Evolutionary conservation across 345 rosid genomes (phyloP), one percentile per base, ranked within the genome.

Genomic region (Populus pruinosa): DNA sequence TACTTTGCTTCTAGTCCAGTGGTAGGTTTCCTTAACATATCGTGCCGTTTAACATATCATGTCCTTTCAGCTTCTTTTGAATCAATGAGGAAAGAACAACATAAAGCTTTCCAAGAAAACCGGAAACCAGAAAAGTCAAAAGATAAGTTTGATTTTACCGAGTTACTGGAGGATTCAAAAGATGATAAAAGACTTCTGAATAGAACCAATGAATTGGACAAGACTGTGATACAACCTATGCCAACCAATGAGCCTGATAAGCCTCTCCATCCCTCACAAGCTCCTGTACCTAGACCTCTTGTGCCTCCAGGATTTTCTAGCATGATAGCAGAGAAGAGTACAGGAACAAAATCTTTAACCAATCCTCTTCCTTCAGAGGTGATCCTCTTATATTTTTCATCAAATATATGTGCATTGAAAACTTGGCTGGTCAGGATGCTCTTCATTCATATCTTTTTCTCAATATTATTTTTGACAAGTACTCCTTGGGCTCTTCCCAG

Each of bases 81-180:
- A 88, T 82, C 93, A 80, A 87, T 92, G 92, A 88, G 99, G 89
- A 93, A 91, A 89, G 98, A 93, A 85, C 98, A 96, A 25, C 96
- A 89, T 11, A 92, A 90, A 83, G 88, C 87, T 80, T 90, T 90
- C 78, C 93, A 89, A 84, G 99, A 91, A 70, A 88, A 87, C 86
- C 94, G 88, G 83, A 95, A 89, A 81, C 87, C 89, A 49, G 93
- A 87, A 69, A 86, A 84, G 76, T 86, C 65, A 18, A 91, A 88
- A 86, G 87, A 83, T 79, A 90, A 75, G 38, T 92, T 93, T 83
- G 94, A 91, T 84, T 81, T 93, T 71, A 80, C 87, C 47, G 87
- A 86, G 65, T 84, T 93, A 82, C 39, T 82, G 76, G 93, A 86
- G 74, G 96, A 90, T 81, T 77, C 92, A 69, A 87, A 88, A 81